Base-by-base conservation (phyloP, 768 basidiomycete genomes). In the Plicaturopsis crispa region DNA sequence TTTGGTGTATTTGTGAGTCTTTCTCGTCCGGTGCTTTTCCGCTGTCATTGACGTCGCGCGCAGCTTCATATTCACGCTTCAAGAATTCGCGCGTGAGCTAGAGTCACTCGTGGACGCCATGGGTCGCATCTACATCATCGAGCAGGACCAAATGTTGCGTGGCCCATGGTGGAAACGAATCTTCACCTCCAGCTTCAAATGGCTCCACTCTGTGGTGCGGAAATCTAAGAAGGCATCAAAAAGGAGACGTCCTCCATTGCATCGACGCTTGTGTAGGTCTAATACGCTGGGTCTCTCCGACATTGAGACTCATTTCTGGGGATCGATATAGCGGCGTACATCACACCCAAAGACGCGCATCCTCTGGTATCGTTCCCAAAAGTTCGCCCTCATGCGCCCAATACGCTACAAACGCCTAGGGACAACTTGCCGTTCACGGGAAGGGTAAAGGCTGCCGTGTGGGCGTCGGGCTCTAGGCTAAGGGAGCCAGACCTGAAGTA, bases 1-100 rank as follows among this genome's bases (percentile, higher is more conserved):
- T 55, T 58, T 93, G 18, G 83, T 92, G 0, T 94, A 93, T 53
- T 94, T 92, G 92, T 93, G 44, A 55, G 89, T 68, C 17, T 11
- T 33, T 34, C 12, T 16, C 8, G 23, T 38, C 6, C 31, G 37
- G 3, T 26, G 35, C 14, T 37, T 24, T 35, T 13, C n/a, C 26
- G n/a, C 6, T 12, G 35, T 14, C 8, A 5, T 35, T 38, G 16
- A 4, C 10, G 22, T 21, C 16, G 17, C 11, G 20, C n/a, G 11
- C 45, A 96, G 92, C 65, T 97, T 94, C 61, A 84, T 96, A 46
- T 99, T 97, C 60, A 94, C 91, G 0, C 57, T 97, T 31, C 91
- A 99, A 60, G 96, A 98, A 54, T 97, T 97, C 54, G 75, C 88
- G 6, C 68, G 73, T 41, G 94, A 98, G 57, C 59, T 94, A 36